A percentile compares a stretch with the other conserved stretches of the same genome.
Evolutionary conservation across 2,329 filamentous ascomycete species (phyloP).

Genomic region (Fusarium succisae): DNA sequence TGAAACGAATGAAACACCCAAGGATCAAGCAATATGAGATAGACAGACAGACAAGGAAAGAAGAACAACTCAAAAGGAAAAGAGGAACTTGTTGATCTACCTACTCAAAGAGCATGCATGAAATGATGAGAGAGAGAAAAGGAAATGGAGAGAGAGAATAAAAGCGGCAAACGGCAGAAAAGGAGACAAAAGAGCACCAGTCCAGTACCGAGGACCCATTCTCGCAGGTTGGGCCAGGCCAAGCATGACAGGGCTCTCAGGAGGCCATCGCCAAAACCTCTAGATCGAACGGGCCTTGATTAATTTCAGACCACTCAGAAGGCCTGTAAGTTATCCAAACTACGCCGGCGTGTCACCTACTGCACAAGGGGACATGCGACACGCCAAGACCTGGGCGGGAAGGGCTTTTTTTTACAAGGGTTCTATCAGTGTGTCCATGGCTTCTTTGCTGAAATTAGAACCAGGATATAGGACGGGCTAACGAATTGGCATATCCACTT

Average conservation of each 20-base stretch:
- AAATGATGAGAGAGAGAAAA: background rate
- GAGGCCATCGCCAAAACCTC: constrained; percentile 37
- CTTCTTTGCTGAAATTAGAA: background rate
- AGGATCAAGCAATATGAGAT: constrained; percentile 12
- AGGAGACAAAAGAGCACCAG: constrained; percentile 5
- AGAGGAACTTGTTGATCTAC: constrained; percentile 3
- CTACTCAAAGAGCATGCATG: constrained; percentile 5
- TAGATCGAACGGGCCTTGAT: constrained; percentile 10
- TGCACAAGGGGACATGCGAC: constrained; percentile 7
- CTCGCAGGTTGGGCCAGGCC: constrained; percentile 2
- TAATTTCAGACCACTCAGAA: constrained; percentile 21
- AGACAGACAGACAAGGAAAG: constrained; percentile 23
- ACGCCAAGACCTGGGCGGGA: constrained; percentile 31
- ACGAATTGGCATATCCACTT: constrained; percentile 6
- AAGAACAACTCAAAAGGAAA: constrained; percentile 9
- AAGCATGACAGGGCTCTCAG: constrained; percentile 21
- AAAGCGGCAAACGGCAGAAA: constrained; percentile 14
- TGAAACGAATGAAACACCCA: constrained; percentile 31
- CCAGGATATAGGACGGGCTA: constrained; percentile 5
- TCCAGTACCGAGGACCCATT: constrained; percentile 34
- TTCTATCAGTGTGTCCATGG: background rate
- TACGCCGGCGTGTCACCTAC: background rate
- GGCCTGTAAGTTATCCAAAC: background rate
- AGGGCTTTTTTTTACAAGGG: constrained; percentile 1
- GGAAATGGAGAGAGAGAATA: background rate